A percentile compares a stretch with the other conserved stretches of the same genome.
Conservation (phyloP, 1,139 yeast species). For the Wickerhamiella infanticola region DNA sequence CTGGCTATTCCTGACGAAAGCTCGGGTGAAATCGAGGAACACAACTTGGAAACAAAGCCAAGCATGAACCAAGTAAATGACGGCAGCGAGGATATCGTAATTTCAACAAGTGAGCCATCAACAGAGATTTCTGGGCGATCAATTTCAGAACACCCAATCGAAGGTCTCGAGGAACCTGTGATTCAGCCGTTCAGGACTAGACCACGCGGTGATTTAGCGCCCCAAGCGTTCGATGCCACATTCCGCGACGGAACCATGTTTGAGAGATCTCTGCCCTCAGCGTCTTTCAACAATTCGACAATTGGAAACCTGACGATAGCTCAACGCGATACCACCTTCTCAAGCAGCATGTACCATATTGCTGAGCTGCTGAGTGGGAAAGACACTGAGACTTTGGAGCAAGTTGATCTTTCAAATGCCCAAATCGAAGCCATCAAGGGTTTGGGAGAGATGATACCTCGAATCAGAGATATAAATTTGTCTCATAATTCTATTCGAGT, state of each 20-base stretch:
- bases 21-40: neutral
- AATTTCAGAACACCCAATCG: neutral
- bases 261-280: neutral
- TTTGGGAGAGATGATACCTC: conserved; percentile 11
- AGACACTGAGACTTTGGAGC: conserved; percentile 1
- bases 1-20: conserved; percentile 4
- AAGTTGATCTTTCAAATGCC: conserved; percentile 7
- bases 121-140: neutral
- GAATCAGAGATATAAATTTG: conserved; percentile 9
- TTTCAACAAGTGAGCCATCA: neutral
- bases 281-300: neutral
- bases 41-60: conserved; percentile 6
- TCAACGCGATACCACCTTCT: neutral
- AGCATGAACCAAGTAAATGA: conserved; percentile 3
- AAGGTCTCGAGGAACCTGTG: neutral
- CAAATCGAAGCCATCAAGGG: conserved; percentile 12
- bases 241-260: neutral
- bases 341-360: neutral
- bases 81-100: neutral
- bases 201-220: neutral
- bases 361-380: neutral
- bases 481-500: conserved; percentile 9
- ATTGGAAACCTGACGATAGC: neutral
- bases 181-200: neutral
- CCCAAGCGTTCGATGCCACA: neutral